These are phyloP conservation scores for Serendipita sp. DNA, from an alignment of 768 basidiomycete genomes.

Conservation along the genomic window DNA sequence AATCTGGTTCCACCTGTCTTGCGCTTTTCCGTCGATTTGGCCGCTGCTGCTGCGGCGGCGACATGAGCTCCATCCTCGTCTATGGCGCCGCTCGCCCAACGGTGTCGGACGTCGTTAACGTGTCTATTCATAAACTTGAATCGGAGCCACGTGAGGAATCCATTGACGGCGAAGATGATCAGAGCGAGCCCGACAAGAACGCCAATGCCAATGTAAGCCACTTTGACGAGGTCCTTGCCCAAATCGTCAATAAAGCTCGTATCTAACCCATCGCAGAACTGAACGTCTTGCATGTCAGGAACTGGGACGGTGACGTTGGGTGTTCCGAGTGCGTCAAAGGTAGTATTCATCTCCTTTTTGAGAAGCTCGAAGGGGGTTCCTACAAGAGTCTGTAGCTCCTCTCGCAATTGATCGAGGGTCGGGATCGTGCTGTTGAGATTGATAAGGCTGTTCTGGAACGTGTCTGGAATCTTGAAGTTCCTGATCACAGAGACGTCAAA, in stretches of 20 bases:
- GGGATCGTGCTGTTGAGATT: neutral
- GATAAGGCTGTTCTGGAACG: neutral
- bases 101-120: neutral
- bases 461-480: neutral
- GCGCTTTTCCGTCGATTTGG: neutral
- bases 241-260: slow-evolving; percentile 76
- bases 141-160: slow-evolving; percentile 73
- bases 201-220: slow-evolving; percentile 62
- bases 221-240: slow-evolving; percentile 59
- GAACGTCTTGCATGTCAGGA: slow-evolving; percentile 47
- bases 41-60: neutral
- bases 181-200: slow-evolving; percentile 59
- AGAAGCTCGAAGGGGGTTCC: slow-evolving; percentile 76
- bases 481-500: neutral
- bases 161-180: slow-evolving; percentile 56
- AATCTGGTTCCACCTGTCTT: neutral
- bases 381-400: slow-evolving; percentile 43
- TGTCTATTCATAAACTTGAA: slow-evolving; percentile 48
- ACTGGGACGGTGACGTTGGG: slow-evolving; percentile 54
- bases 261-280: slow-evolving; percentile 68
- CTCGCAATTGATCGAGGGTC: neutral
- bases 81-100: neutral
- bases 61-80: neutral
- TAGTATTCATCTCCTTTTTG: slow-evolving; percentile 78
- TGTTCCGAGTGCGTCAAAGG: slow-evolving; percentile 41